Evolutionary conservation across 495 filamentous ascomycete genomes (phyloP), one percentile per base, ranked within the genome.

Genomic region (Lichenothelia convexa): DNA sequence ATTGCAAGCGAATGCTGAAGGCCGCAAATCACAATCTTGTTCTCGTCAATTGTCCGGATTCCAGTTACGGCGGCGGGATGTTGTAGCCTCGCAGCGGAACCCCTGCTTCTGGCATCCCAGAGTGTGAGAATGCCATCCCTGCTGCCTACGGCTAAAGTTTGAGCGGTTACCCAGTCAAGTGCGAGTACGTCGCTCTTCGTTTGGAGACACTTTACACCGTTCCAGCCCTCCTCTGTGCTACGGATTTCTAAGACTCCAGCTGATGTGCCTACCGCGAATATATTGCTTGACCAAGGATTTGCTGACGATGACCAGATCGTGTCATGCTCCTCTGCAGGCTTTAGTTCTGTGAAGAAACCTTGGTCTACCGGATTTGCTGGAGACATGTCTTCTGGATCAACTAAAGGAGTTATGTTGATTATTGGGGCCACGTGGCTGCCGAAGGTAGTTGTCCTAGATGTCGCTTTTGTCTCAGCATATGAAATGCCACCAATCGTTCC

Each of bases 91-190:
- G 18, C 26, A 5, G 33, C 8, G 4, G 21, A 27, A 5, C 44
- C 38, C 4, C 33, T 18, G 20, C 39, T 30, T 19, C 51, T 47
- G 1, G 31, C 30, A 30, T 54, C 51, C 20, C 39, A 51, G 36
- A 54, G 36, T 6, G 40, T 32, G 18, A 54, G 33, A 8, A 13
- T 39, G 35, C 39, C 35, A 30, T 49, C 36, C 4, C 53, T 43
- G 12, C 31, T 32, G n/a, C 53, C 53, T 4, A 41, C 30, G 8
- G 38, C 39, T n/a, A 54, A 23, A 9, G 30, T 30, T 5, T 26
- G 40, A 23, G 38, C 39, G 3, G 31, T 21, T 2, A 54, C 21
- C 48, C 55, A 56, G 4, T 45, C 41, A 5, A 56, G 24, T 4
- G 53, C 41, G 5, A 44, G 44, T 16, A 48, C 40, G 36, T 50